These are phyloP conservation scores for Solanum chaucha DNA, from an alignment of 257 asterid genomes.

Conservation along the genomic window DNA sequence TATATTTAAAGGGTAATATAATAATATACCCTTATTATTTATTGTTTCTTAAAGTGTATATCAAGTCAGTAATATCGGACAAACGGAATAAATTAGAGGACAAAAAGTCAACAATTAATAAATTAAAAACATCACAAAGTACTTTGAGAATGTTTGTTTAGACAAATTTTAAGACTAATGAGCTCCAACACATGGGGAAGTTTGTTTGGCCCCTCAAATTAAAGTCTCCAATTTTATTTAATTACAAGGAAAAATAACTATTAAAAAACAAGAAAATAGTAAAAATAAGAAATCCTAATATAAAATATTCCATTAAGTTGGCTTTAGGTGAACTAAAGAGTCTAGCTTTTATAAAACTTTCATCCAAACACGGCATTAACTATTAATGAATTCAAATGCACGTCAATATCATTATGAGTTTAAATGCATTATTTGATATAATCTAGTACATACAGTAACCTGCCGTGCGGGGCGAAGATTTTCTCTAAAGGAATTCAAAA, in stretches of 20 bases:
- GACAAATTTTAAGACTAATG: not conserved
- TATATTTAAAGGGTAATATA: too few species aligned
- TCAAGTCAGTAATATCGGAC: too few species aligned
- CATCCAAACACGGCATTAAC: not conserved
- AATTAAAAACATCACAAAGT: not conserved
- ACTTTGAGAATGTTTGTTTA: not conserved
- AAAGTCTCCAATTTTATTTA: not conserved
- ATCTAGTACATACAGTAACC: not conserved
- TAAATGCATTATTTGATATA: not conserved
- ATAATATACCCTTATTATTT: too few species aligned
- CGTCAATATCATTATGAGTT: not conserved
- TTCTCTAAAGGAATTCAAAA: too few species aligned
- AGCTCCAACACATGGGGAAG: not conserved
- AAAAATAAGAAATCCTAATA: not conserved
- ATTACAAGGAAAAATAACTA: not conserved
- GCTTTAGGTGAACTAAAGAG: not conserved
- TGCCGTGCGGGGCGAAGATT: fast-evolving
- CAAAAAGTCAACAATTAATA: not conserved
- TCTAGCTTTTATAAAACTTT: not conserved
- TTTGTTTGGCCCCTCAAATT: not conserved
- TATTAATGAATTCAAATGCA: not conserved
- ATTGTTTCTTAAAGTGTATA: too few species aligned
- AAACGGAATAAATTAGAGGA: not conserved
- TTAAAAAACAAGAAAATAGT: not conserved
- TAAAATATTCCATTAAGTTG: not conserved